These are phyloP conservation scores for Micractinium conductrix DNA, from an alignment of 139 green algal species.

Conservation along the genomic window DNA sequence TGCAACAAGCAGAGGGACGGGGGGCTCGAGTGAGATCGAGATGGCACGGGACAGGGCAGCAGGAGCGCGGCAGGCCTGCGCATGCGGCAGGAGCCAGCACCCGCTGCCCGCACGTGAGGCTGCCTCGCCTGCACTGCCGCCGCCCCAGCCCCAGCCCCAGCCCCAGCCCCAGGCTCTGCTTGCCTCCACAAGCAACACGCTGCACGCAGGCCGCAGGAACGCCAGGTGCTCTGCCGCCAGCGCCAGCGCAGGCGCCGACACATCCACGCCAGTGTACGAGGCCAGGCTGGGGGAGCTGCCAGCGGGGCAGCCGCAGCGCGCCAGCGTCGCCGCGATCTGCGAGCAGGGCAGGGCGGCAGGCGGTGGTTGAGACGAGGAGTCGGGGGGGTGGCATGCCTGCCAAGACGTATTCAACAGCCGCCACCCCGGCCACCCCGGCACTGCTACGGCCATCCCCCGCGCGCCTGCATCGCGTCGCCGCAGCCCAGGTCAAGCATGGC, in stretches of 20 bases:
- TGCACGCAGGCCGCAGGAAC: neutral
- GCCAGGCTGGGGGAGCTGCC: neutral
- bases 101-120: no score
- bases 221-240: neutral
- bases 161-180: no score
- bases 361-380: neutral
- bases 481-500: slow-evolving; percentile 21
- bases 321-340: neutral
- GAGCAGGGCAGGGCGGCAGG: no score
- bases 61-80: no score
- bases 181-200: neutral
- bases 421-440: neutral
- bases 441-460: neutral
- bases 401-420: neutral
- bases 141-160: no score
- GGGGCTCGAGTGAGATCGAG: no score
- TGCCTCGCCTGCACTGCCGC: no score
- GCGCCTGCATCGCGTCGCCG: slow-evolving; percentile 16
- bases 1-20: neutral
- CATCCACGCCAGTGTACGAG: slow-evolving; percentile 18
- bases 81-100: no score
- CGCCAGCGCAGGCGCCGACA: neutral
- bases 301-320: neutral
- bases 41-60: no score
- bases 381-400: neutral